phyloP scores from a whole-genome alignment of 495 filamentous ascomycete species.

The Bathelium albidoporum region DNA sequence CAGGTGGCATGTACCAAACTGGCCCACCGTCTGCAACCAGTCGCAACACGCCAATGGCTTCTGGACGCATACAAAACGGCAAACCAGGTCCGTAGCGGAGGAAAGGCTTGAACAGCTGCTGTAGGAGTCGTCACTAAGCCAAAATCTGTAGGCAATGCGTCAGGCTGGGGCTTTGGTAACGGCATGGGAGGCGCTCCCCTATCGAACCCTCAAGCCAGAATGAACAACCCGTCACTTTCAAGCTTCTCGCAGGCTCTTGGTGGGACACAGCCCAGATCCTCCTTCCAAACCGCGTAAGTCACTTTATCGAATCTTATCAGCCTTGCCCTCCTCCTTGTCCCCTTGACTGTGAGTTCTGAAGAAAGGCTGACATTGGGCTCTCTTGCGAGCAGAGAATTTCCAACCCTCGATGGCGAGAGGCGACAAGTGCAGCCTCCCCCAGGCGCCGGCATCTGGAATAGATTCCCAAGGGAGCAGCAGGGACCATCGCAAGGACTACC shows the following conservation, averaged over 20 bases:
- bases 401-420: background rate
- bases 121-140: slow-evolving; percentile 15
- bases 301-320: too few species aligned
- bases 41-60: slow-evolving; percentile 40
- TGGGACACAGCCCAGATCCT: background rate
- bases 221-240: slow-evolving; percentile 1
- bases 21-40: slow-evolving; percentile 57
- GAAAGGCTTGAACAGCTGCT: slow-evolving; percentile 7
- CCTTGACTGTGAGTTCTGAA: background rate
- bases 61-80: slow-evolving; percentile 64
- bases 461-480: slow-evolving; percentile 1
- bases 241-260: slow-evolving; percentile 4
- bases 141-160: slow-evolving; percentile 46
- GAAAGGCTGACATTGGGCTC: background rate
- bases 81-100: slow-evolving; percentile 53
- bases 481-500: background rate
- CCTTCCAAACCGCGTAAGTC: background rate
- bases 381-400: background rate
- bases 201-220: background rate
- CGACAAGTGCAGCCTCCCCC: background rate
- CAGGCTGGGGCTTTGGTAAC: slow-evolving; percentile 63
- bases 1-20: slow-evolving; percentile 47
- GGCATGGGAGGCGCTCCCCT: slow-evolving; percentile 3
- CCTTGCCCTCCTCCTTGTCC: background rate
- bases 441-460: background rate